Conservation (phyloP, 768 basidiomycete genomes). For the Myochromella boudieri region DNA sequence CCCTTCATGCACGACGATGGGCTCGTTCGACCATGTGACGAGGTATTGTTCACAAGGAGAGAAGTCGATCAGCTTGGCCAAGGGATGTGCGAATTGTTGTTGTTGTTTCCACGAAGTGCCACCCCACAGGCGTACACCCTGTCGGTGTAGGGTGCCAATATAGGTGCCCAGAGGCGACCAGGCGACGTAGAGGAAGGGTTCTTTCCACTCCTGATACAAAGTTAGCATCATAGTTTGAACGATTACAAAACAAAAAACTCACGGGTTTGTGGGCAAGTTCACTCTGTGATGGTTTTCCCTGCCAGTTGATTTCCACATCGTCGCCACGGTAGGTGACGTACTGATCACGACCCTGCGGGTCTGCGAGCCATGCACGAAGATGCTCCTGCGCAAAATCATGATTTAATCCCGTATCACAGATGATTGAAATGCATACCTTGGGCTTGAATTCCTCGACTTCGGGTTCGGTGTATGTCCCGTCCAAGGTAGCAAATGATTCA, state of each 20-base stretch:
- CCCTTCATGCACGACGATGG: constrained; percentile 82
- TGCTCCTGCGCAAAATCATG: constrained; percentile 67
- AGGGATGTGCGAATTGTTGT: constrained; percentile 91
- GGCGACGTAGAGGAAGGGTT: constrained; percentile 86
- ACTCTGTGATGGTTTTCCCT: constrained; percentile 85
- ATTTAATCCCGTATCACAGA: background rate
- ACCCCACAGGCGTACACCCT: constrained; percentile 95
- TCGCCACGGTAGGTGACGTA: constrained; percentile 93
- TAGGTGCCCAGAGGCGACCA: constrained; percentile 99
- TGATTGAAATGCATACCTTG: constrained; percentile 47
- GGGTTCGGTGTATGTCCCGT: constrained; percentile 79
- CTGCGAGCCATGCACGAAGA: constrained; percentile 91
- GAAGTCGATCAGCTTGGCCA: constrained; percentile 95
- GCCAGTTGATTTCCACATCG: constrained; percentile 90
- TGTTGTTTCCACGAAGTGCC: constrained; percentile 87
- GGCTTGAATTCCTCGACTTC: constrained; percentile 70
- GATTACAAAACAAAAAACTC: constrained; percentile 26
- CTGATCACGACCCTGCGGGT: constrained; percentile 91
- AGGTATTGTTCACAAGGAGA: constrained; percentile 96
- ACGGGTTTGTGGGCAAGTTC: constrained; percentile 82
- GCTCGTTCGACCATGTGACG: constrained; percentile 96
- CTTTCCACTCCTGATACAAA: constrained; percentile 81
- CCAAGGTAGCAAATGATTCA: constrained; percentile 74
- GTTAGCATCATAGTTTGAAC: constrained; percentile 15
- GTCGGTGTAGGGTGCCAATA: constrained; percentile 89